Base-by-base conservation (phyloP, 768 basidiomycete genomes). In the Auricularia sp. region DNA sequence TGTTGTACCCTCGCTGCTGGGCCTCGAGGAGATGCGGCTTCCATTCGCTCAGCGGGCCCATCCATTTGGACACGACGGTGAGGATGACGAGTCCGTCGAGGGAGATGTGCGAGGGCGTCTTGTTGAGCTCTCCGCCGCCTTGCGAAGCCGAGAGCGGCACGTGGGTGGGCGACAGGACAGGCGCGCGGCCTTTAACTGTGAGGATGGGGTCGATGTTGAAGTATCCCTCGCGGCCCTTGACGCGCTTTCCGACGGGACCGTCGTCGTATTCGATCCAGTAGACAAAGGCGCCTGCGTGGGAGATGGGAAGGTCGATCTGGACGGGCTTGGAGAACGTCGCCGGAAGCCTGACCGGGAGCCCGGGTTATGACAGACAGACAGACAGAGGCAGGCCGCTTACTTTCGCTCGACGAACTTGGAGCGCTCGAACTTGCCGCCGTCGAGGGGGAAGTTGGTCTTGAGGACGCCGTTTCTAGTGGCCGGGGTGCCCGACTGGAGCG, bases 21-120 rank as follows among this genome's bases (percentile, higher is more conserved):
- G 93, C 90, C 75, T 95, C 93, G 61, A 83, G 80, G 68, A 97
- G 91, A 72, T 92, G 85, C 3, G 81, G 80, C 54, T 77, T 80
- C 97, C 97, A 98, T 36, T 86, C 79, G 11, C 78, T 74, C 42
- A 92, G 75, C 1, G 88, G 82, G 1, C 95, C 96, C 92, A 98
- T 97, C 97, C 97, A 99, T 74, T 99, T 99, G 1, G 94, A 96
- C 56, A 99, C 87, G 45, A 96, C 81, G 3, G 92, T 94, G 64
- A 98, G 79, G 71, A 98, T 88, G 39, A 89, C 84, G 7, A 99
- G 81, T 16, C 91, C 94, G 73, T 97, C 90, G 54, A 98, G 81
- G 1, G 94, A 89, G 18, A 98, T 78, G 69, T 90, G 81, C 67
- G 90, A 79, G 61, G 77, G 74, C 62, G 85, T 77, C 7, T 82